Base-by-base conservation (phyloP, 75 land plant species). In the Cupressus sempervirens region DNA sequence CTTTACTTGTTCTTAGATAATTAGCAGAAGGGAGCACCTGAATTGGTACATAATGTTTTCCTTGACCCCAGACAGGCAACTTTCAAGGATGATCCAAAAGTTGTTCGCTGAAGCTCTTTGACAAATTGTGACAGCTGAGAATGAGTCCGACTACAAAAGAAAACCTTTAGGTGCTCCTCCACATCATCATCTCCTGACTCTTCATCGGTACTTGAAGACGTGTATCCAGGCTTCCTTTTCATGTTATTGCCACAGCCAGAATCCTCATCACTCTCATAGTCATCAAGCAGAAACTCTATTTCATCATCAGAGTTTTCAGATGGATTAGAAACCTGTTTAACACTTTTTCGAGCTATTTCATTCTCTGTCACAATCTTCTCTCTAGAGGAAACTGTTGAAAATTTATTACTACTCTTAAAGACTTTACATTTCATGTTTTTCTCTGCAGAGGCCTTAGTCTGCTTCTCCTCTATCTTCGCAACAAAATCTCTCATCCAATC, bases 61-160 rank as follows among this genome's bases (percentile, higher is more conserved):
- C 99, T 91, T n/a, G 99, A 95, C 7, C 99, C 98, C 79, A 98
- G 84, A 72, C 93, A 88, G 11, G 95, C 92, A 54, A 88, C 86
- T 23, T 87, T 92, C 84, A 98, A 74, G 82, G 93, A 89, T 30
- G 91, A 80, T 38, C 90, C 89, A 86, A 98, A 96, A 11, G 29
- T 82, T 9, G 99, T 98, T 80, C 91, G 92, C 83, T 88, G 92
- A 86, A 98, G 84, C 93, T 98, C 99, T 86, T 91, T 91, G 76
- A 98, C 88, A 82, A 98, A 98, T 86, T 98, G 99, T 7, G 98
- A 92, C 32, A 96, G 91, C 84, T 98, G 99, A 26, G 99, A 98
- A 88, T 98, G 99, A n/a, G 99, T 98, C 76, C 99, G 83, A 85
- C 99, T 98, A 82, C 96, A 91, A 83, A 96, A 98, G 77, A 90